Base-by-base conservation (phyloP, 2,329 filamentous ascomycete genomes). In the Nakataea oryzae region DNA sequence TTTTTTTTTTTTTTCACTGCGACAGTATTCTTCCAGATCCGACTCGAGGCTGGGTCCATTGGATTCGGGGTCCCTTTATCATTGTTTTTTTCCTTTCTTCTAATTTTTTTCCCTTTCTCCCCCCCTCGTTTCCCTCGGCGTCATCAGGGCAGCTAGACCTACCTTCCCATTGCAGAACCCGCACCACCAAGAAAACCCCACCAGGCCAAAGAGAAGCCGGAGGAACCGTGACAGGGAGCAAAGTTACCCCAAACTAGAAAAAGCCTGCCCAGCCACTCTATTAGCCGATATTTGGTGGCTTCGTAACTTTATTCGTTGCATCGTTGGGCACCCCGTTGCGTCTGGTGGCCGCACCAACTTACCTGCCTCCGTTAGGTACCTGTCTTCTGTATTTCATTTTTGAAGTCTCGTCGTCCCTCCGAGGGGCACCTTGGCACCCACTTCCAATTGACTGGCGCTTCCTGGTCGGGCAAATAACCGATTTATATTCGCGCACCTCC, bases 401-500 rank as follows among this genome's bases (percentile, higher is more conserved):
- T 50, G 2, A 17, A 9, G 41, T 50, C 41, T 9, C n/a, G 17
- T 50, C 11, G 17, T 50, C 41, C 41, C 41, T 17, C 21, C 41
- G 41, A 50, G 41, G 41, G 41, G 41, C 24, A 9, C 41, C 41
- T 5, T 9, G 41, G 41, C 41, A 50, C 24, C 41, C 41, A 50
- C 41, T 50, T 50, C 41, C 21, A 50, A 50, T 50, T 50, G 21
- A 50, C 30, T 24, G 21, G 13, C 11, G 17, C 41, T n/a, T 50
- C 41, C 41, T 47, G 41, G 41, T n/a, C 41, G 41, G 41, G 41
- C 41, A 50, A 61, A 57, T 61, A 60, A 58, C 69, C 70, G 69
- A 70, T 65, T 69, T 69, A 73, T 73, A 73, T 73, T 73, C 71
- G 71, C 70, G 71, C 71, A 72, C 68, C 70, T 66, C 71, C 60